Conservation (phyloP, 108 stramenopile genomes). For the Pseudonitzschia multiseries region DNA sequence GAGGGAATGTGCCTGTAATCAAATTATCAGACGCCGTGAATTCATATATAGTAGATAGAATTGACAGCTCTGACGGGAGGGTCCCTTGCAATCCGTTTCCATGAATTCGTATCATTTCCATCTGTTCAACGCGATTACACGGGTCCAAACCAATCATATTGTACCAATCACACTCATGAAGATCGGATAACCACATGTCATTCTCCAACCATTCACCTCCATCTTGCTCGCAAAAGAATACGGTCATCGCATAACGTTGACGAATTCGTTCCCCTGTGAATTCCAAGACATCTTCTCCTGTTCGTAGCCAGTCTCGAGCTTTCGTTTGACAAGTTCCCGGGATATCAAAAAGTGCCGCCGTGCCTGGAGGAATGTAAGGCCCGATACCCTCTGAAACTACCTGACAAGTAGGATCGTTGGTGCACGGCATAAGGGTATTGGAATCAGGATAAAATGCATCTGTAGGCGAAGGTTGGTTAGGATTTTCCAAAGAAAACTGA, state of each 20-base stretch:
- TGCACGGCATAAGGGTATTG: slow-evolving; percentile 26
- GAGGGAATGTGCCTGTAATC: slow-evolving; percentile 44
- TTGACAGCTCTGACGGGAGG: slow-evolving; percentile 44
- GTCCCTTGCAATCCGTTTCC: slow-evolving; percentile 50
- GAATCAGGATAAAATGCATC: slow-evolving; percentile 30
- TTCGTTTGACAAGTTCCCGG: slow-evolving; percentile 48
- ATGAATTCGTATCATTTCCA: slow-evolving; percentile 41
- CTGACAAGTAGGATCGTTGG: slow-evolving; percentile 35
- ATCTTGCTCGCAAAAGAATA: slow-evolving; percentile 50
- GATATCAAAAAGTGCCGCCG: slow-evolving; percentile 34
- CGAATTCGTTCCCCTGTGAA: slow-evolving; percentile 45
- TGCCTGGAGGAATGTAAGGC: slow-evolving; percentile 37
- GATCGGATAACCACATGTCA: slow-evolving; percentile 46
- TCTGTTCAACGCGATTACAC: slow-evolving; percentile 45
- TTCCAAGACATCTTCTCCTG: slow-evolving; percentile 47
- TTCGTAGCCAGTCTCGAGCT: slow-evolving; percentile 49
- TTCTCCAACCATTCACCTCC: slow-evolving; percentile 52
- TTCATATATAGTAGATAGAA: slow-evolving; percentile 47
- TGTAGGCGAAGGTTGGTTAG: slow-evolving; percentile 17
- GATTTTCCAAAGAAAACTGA: slow-evolving; percentile 16
- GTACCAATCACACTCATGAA: slow-evolving; percentile 61
- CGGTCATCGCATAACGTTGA: slow-evolving; percentile 48
- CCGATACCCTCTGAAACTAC: slow-evolving; percentile 38
- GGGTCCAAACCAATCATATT: slow-evolving; percentile 45
- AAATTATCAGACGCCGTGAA: slow-evolving; percentile 47